A percentile compares a stretch with the other conserved stretches of the same genome.
phyloP scores from a whole-genome alignment of 2,329 filamentous ascomycete genomes.

The Claviceps sp. region DNA sequence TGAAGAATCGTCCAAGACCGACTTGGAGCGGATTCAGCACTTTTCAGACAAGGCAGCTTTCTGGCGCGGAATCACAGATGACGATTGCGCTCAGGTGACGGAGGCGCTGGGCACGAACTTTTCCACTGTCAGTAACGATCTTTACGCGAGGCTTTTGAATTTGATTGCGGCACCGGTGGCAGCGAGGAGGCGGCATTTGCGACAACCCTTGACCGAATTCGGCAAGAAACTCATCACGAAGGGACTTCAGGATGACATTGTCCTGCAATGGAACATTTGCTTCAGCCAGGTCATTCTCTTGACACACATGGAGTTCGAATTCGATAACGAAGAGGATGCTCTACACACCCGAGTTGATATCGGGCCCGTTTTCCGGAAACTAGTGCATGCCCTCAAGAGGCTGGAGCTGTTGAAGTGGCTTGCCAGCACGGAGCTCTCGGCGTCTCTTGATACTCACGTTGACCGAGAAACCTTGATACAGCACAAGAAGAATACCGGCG shows the following conservation, averaged over 20 bases:
- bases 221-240: slow-evolving; percentile 63
- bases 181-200: slow-evolving; percentile 30
- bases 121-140: slow-evolving; percentile 40
- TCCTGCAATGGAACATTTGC: slow-evolving; percentile 58
- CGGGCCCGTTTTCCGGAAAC: slow-evolving; percentile 52
- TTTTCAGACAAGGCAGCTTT: slow-evolving; percentile 73
- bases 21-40: slow-evolving; percentile 59
- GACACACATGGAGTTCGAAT: slow-evolving; percentile 74
- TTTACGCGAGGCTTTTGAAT: slow-evolving; percentile 38
- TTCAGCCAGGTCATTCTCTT: slow-evolving; percentile 74
- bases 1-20: slow-evolving; percentile 55
- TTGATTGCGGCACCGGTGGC: slow-evolving; percentile 34
- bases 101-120: slow-evolving; percentile 54
- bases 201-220: slow-evolving; percentile 53
- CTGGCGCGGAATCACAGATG: slow-evolving; percentile 66
- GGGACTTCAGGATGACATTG: slow-evolving; percentile 65
- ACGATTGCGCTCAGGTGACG: slow-evolving; percentile 60
- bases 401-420: slow-evolving; percentile 65
- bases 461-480: slow-evolving; percentile 20
- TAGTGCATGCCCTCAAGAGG: slow-evolving; percentile 58
- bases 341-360: slow-evolving; percentile 49
- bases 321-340: slow-evolving; percentile 58
- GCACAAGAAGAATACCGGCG: slow-evolving; percentile 29
- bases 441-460: slow-evolving; percentile 28
- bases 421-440: slow-evolving; percentile 41